A percentile compares a stretch with the other conserved stretches of the same genome.
phyloP scores from a whole-genome alignment of 495 filamentous ascomycete species.

The Peziza echinospora region DNA sequence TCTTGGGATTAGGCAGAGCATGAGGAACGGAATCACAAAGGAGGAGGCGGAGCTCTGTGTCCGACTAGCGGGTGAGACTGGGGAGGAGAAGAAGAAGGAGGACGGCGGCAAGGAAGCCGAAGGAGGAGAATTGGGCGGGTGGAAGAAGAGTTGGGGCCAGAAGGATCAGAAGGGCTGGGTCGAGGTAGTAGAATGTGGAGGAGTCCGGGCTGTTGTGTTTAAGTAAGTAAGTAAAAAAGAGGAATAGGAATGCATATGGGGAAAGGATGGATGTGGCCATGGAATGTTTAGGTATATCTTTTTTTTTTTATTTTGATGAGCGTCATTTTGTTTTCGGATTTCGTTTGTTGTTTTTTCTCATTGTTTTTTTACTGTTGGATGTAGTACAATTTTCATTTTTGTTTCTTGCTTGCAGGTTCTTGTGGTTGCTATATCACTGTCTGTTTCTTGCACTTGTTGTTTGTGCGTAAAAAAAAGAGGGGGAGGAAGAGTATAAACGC shows the following conservation, averaged over 20 bases:
- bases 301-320: too few species aligned
- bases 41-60: neutral
- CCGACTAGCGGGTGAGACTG: neutral
- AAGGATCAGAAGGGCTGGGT: neutral
- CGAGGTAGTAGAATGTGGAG: neutral
- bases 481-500: too few species aligned
- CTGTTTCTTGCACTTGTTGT: too few species aligned
- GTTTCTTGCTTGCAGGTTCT: too few species aligned
- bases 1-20: neutral
- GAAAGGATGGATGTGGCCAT: neutral
- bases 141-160: too few species aligned
- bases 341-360: too few species aligned
- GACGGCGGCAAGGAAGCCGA: neutral
- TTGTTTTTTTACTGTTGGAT: too few species aligned
- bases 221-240: neutral
- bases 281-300: neutral
- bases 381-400: too few species aligned
- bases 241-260: too few species aligned
- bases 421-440: too few species aligned
- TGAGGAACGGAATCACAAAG: neutral
- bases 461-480: too few species aligned
- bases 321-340: too few species aligned
- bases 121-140: neutral
- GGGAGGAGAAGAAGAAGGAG: neutral
- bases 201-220: neutral